Base-by-base conservation (phyloP, 148 eudicot species). In the Silene uniflora region DNA sequence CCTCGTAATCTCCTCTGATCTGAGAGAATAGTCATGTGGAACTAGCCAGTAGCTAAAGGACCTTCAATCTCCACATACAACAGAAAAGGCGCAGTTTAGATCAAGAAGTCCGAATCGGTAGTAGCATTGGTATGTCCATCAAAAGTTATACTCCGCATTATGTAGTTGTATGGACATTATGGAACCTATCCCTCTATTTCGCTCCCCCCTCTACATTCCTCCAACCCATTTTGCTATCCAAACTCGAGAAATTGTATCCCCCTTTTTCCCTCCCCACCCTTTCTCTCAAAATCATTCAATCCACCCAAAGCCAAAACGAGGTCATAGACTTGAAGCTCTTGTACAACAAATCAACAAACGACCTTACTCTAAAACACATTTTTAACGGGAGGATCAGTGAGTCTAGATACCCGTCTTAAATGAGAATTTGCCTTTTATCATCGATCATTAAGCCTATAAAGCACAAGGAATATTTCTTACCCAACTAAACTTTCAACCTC, bases 121-220 rank as follows among this genome's bases (percentile, higher is more conserved):
- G n/a, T n/a, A 62, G 9, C 23, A 62, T 25, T 24, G 67, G 67
- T 27, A 62, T 10, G 35, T 62, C 67, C 67, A 62, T 62, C 67
- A 25, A 62, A 62, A 13, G 44, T 25, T 23, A 62, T 10, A 62
- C 5, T 62, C 7, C 12, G 63, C 21, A n/a, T 39, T 39, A 39
- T 39, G 44, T 39, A 56, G 18, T 16, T 56, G n/a, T 18, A 56
- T 56, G 61, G 61, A 1, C n/a, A 16, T 56, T 6, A 56, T n/a
- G 61, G 21, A 56, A 56, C 18, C 61, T 16, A 56, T 16, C 21
- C 44, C 44, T 39, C 44, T 9, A 39, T 7, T 39, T 39, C 9
- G 10, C 44, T 39, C 44, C 44, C 44, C 44, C 44, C 0, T 39
- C 44, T 9, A 39, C 44, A 6, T 39, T 39, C 44, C 44, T 39